Percentiles rank a stretch among this genome's conserved stretches.
phyloP scores from a whole-genome alignment of 1,284 basidiomycete species.

The Agroathelia rolfsii region DNA sequence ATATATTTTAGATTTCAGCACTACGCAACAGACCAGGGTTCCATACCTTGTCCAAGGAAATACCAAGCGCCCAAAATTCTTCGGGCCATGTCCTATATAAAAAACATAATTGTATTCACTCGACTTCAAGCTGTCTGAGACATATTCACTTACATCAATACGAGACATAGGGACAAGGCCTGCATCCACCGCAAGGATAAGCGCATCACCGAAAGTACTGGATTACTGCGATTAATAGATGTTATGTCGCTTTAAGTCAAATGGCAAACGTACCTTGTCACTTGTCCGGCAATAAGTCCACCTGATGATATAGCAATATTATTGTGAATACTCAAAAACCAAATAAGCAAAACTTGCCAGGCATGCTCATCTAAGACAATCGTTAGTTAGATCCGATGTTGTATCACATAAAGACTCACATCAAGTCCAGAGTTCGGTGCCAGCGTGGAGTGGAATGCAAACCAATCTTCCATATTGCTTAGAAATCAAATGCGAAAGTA shows the following conservation, averaged over 20 bases:
- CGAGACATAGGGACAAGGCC: conserved; percentile 40
- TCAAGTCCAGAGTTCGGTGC: conserved; percentile 46
- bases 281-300: conserved; percentile 23
- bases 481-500: background rate
- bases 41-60: conserved; percentile 5
- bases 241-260: too few relatives aligned
- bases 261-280: too few relatives aligned
- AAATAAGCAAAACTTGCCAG: too few relatives aligned
- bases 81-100: conserved; percentile 44
- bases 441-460: conserved; percentile 26
- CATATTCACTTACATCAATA: conserved; percentile 31
- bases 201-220: conserved; percentile 40
- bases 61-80: conserved; percentile 58
- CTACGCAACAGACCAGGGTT: too few relatives aligned
- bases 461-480: conserved; percentile 31
- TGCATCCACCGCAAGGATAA: conserved; percentile 41
- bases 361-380: conserved; percentile 42
- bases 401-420: conserved; percentile 23
- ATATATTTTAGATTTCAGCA: too few relatives aligned
- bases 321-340: too few relatives aligned
- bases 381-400: conserved; percentile 1
- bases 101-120: too few relatives aligned
- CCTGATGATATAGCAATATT: background rate
- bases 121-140: conserved; percentile 8
- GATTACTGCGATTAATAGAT: too few relatives aligned